Base-by-base conservation (phyloP, 805 yeast species). In the Saturnispora halmiae region DNA sequence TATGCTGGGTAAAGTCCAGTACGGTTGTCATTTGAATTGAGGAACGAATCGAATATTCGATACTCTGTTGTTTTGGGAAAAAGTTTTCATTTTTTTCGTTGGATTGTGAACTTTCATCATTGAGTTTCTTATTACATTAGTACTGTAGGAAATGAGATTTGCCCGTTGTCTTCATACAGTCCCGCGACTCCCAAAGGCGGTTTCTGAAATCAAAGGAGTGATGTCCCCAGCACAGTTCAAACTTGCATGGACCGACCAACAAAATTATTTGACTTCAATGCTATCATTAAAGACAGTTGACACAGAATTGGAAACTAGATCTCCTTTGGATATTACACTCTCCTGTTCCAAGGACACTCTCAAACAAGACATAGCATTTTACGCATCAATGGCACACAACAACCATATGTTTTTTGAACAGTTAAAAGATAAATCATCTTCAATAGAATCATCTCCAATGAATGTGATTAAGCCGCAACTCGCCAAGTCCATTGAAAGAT, bases 341-440 rank as follows among this genome's bases (percentile, higher is more conserved):
- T 72, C 77, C 48, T 76, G 92, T 1, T 81, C 87, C 3, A 72
- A 73, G 52, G 73, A 76, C 47, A 67, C 82, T 24, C 73, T 77
- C 24, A 73, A 75, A 51, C 79, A 87, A 26, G 73, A 75, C 41
- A 61, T 75, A n/a, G 88, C 80, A 69, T 92, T 88, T 63, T 75
- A 72, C 54, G 96, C 97, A 3, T 83, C 95, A 4, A 94, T 83
- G 58, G 79, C 87, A 2, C 90, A 83, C 65, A 88, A 87, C 64
- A 92, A 92, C 65, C 98, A 90, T 63, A 70, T 92, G 38, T 86
- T 82, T 53, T 78, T 87, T 54, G 76, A 81, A 58, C 82, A 82
- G 53, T 63, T 79, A 39, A 55, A 45, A 33, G 54, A 51, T 45
- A 32, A 43, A 13, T 31, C n/a, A n/a, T n/a, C 54, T 44, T 35